These are phyloP conservation scores for Lunularia cruciata DNA, from an alignment of 225 moss, liverwort and hornwort species.

Conservation along the genomic window DNA sequence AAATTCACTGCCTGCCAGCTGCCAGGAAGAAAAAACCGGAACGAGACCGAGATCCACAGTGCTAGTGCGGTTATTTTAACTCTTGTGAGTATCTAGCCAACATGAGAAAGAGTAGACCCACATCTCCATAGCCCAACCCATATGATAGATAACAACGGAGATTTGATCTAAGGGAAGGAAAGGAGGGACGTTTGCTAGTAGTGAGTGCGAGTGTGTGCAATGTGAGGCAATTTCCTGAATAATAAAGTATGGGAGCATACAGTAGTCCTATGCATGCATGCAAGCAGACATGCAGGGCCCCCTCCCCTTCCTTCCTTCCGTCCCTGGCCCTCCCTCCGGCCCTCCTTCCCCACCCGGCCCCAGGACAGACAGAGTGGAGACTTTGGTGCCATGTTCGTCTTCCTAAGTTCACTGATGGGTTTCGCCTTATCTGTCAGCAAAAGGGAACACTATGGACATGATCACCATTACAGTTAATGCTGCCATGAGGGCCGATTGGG, in stretches of 20 bases:
- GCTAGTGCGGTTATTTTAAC: background rate
- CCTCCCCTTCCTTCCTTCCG: no score
- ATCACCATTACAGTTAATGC: constrained; percentile 12
- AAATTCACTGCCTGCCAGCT: no score
- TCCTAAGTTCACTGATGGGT: constrained; percentile 1
- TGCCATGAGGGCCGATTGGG: background rate
- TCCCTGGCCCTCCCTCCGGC: no score
- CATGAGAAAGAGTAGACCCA: background rate
- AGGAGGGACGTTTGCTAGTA: background rate
- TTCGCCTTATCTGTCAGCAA: background rate
- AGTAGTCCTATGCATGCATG: background rate
- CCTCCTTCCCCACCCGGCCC: no score
- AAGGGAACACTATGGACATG: constrained; percentile 11
- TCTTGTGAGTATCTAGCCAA: background rate
- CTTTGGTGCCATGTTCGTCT: background rate
- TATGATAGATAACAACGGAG: background rate
- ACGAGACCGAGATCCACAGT: background rate
- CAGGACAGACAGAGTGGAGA: background rate
- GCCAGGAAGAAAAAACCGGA: no score
- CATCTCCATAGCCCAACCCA: background rate
- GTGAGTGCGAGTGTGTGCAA: background rate
- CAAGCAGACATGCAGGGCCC: background rate
- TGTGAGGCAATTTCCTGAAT: no score
- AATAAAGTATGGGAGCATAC: no score
- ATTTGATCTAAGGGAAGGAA: background rate